A percentile compares a stretch with the other conserved stretches of the same genome.
phyloP scores from a whole-genome alignment of 768 basidiomycete species.

The Trametes coccinea region DNA sequence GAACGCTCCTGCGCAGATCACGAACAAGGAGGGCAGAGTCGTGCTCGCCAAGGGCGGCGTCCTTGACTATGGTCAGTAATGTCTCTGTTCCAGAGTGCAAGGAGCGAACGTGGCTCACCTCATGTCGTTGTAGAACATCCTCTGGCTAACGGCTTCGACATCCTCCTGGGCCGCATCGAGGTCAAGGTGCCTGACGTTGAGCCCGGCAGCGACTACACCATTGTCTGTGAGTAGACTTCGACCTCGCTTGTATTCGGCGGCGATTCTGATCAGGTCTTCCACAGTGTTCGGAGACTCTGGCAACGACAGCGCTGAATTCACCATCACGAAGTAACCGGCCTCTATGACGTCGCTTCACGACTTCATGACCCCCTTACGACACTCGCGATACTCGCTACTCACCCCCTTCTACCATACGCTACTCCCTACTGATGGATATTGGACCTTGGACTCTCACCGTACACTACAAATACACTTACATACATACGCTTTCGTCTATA shows the following conservation, averaged over 20 bases:
- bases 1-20: conserved; percentile 42
- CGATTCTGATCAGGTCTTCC: background rate
- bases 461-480: background rate
- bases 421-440: conserved; percentile 3
- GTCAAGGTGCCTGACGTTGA: conserved; percentile 41
- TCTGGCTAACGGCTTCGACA: conserved; percentile 39
- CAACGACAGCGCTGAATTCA: conserved; percentile 43
- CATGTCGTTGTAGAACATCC: conserved; percentile 28
- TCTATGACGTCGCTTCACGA: conserved; percentile 2
- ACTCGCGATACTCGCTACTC: background rate
- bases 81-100: background rate
- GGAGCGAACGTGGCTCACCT: background rate
- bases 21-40: conserved; percentile 35
- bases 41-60: conserved; percentile 32
- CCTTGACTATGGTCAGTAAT: conserved; percentile 32
- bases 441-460: conserved; percentile 2
- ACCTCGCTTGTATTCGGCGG: background rate
- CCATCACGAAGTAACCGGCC: conserved; percentile 28
- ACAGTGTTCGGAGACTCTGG: conserved; percentile 53
- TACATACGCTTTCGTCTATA: background rate
- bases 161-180: conserved; percentile 36
- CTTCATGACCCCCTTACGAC: conserved; percentile 11
- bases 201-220: conserved; percentile 35
- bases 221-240: conserved; percentile 42
- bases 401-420: background rate